A percentile compares a stretch with the other conserved stretches of the same genome.
Evolutionary conservation across 331 rosid genomes (phyloP).

Genomic region (Ulmus americana): DNA sequence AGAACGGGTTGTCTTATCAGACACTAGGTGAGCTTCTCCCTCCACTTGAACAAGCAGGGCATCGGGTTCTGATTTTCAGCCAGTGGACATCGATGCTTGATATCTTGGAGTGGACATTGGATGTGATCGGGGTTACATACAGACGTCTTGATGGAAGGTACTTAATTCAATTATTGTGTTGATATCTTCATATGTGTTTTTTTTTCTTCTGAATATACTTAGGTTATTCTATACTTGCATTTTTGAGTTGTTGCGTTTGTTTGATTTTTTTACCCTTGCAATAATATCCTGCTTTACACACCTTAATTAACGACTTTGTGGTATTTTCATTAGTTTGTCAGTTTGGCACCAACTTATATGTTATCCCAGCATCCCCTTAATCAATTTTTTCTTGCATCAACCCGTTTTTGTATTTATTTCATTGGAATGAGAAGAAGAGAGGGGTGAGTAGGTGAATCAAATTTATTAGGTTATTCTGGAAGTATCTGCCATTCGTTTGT

Average conservation of each 20-base stretch:
- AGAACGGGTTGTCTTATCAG: constrained; percentile 29
- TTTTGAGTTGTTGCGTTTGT: background rate
- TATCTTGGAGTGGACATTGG: constrained; percentile 90
- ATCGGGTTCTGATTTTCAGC: constrained; percentile 83
- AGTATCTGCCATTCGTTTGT: background rate
- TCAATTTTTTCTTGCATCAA: no score
- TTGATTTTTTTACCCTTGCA: background rate
- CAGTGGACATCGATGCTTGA: constrained; percentile 99
- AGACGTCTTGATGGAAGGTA: constrained; percentile 99
- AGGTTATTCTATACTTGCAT: background rate
- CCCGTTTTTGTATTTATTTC: no score
- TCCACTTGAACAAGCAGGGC: constrained; percentile 62
- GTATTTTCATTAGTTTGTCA: constrained; percentile 1
- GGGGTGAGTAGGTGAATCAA: background rate
- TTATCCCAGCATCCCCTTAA: no score
- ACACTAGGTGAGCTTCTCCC: constrained; percentile 78
- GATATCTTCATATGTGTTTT: background rate
- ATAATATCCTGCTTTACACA: no score
- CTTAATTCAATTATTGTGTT: constrained; percentile 10
- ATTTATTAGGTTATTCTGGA: background rate
- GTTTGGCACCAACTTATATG: background rate
- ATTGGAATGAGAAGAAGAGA: no score
- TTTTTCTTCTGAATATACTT: background rate
- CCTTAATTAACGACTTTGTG: background rate
- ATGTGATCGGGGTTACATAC: constrained; percentile 81